A percentile compares a stretch with the other conserved stretches of the same genome.
phyloP scores from a whole-genome alignment of 2,329 filamentous ascomycete genomes.

The Lasiodiplodia sp. region DNA sequence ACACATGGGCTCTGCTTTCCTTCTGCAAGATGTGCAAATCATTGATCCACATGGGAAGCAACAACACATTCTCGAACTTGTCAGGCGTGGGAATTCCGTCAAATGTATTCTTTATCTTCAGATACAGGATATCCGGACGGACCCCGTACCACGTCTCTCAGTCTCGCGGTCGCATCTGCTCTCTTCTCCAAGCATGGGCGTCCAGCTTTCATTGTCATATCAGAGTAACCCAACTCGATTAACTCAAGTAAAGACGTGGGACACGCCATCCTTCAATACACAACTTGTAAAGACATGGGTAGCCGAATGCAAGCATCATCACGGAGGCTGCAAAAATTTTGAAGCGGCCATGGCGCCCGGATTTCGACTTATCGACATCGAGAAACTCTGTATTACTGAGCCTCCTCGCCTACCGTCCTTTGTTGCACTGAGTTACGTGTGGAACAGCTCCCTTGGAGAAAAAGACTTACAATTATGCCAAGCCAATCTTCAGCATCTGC shows the following conservation, averaged over 20 bases:
- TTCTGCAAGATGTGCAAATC: not conserved
- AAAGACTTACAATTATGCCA: slow-evolving; percentile 10
- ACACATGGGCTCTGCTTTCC: not conserved
- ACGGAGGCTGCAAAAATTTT: not conserved
- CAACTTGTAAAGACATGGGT: not conserved
- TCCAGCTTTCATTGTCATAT: not conserved
- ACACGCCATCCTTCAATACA: not conserved
- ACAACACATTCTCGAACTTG: not conserved
- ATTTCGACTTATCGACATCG: not conserved
- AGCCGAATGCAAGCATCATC: not conserved
- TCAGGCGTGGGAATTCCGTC: not conserved
- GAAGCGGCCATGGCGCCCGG: not conserved
- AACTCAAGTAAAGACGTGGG: not conserved
- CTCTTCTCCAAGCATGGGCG: not conserved
- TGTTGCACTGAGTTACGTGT: slow-evolving; percentile 33
- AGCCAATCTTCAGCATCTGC: not conserved
- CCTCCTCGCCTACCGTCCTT: not conserved
- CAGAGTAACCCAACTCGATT: not conserved
- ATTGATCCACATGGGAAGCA: not conserved
- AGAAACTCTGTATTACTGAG: not conserved
- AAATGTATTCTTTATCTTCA: not conserved
- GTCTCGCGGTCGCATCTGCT: not conserved
- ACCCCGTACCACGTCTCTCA: not conserved
- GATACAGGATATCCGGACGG: not conserved
- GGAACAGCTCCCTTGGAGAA: too few species aligned